Percentiles rank a stretch among this genome's conserved stretches.
Evolutionary conservation across 305 asterid genomes (phyloP).

Genomic region (Striga hermonthica): DNA sequence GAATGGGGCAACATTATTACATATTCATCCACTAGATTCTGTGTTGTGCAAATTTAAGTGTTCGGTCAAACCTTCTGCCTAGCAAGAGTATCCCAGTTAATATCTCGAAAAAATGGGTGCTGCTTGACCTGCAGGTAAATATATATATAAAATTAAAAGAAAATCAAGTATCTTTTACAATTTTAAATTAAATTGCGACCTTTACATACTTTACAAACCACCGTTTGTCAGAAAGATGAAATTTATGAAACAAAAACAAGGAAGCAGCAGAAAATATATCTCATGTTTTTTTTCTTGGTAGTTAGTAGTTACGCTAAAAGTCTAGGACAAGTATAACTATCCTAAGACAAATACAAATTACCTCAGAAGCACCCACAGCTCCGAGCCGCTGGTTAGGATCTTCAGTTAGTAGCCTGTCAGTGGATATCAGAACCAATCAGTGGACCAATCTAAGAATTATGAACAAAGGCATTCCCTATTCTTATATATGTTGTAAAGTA

Average conservation of each 20-base stretch:
- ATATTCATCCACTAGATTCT: slow-evolving; percentile 10
- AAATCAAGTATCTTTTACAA: background rate
- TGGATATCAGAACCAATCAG: slow-evolving; percentile 18
- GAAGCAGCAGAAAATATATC: background rate
- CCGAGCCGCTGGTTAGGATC: slow-evolving; percentile 98
- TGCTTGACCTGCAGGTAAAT: slow-evolving; percentile 73
- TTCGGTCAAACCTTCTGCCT: slow-evolving; percentile 73
- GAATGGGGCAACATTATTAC: slow-evolving; percentile 25
- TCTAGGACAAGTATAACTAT: background rate
- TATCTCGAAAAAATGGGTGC: slow-evolving; percentile 87
- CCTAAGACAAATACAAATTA: slow-evolving; percentile 24
- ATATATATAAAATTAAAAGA: background rate
- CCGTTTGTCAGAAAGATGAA: background rate
- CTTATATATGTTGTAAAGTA: background rate
- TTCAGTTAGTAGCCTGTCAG: slow-evolving; percentile 80
- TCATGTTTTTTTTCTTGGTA: background rate
- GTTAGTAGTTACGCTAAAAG: background rate
- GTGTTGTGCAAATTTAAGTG: background rate
- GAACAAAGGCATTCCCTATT: slow-evolving; percentile 15
- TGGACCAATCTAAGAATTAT: slow-evolving; percentile 1
- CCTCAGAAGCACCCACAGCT: slow-evolving; percentile 93
- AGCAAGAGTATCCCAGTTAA: slow-evolving; percentile 97
- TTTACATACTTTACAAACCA: background rate
- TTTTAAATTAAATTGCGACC: background rate
- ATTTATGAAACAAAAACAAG: background rate